Evolutionary conservation across 75 land plant genomes (phyloP).

Genomic region (Isoetes taiwanensis): DNA sequence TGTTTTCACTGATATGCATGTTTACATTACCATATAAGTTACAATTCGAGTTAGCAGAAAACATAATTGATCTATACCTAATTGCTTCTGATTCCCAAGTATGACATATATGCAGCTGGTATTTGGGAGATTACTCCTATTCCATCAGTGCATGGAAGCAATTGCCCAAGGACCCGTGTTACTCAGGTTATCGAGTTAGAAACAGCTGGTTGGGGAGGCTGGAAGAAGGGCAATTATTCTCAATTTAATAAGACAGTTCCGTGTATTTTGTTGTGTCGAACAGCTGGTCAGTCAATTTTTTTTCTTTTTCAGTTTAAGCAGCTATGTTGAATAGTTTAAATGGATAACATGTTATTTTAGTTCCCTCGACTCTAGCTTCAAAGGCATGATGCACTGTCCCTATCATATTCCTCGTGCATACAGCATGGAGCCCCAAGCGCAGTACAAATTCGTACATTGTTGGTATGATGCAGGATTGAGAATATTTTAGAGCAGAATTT

Average conservation of each 20-base stretch:
- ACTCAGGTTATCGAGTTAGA: slow-evolving; percentile 67
- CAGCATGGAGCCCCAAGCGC: no score
- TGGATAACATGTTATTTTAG: no score
- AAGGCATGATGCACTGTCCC: no score
- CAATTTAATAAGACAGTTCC: slow-evolving; percentile 58
- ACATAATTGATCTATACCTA: neutral
- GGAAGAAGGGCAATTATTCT: slow-evolving; percentile 41
- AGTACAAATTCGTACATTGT: neutral
- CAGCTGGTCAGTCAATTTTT: slow-evolving; percentile 69
- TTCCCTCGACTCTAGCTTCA: no score
- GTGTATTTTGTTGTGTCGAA: slow-evolving; percentile 64
- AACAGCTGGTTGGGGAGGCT: slow-evolving; percentile 47
- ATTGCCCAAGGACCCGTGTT: slow-evolving; percentile 40
- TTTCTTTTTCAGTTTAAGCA: no score
- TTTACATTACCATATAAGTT: no score
- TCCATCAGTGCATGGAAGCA: slow-evolving; percentile 18
- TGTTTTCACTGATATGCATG: no score
- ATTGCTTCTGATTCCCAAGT: neutral
- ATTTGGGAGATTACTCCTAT: slow-evolving; percentile 69
- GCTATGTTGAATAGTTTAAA: no score
- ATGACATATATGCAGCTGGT: slow-evolving; percentile 59
- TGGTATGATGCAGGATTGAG: slow-evolving; percentile 47
- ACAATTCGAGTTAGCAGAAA: no score
- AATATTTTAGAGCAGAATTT: slow-evolving; percentile 77
- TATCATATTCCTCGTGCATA: no score